Conservation (phyloP, 331 rosid genomes). For the Malus hybrid region DNA sequence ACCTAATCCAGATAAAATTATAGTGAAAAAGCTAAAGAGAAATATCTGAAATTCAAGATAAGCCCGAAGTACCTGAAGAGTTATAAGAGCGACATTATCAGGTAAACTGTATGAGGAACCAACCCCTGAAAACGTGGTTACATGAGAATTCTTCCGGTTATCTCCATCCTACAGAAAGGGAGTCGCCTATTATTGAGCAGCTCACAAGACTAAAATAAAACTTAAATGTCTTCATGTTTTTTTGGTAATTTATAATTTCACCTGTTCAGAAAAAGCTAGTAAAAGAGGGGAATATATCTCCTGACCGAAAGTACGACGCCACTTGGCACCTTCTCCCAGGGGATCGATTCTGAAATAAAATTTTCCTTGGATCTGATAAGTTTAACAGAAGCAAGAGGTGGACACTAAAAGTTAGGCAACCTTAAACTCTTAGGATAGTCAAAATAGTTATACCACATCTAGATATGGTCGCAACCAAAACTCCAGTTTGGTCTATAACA, state of each 20-base stretch:
- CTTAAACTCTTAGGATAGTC: neutral
- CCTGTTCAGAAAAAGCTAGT: conserved; percentile 40
- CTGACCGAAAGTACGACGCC: conserved; percentile 50
- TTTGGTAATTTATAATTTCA: conserved; percentile 3
- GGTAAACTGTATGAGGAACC: conserved; percentile 82
- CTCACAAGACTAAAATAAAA: neutral
- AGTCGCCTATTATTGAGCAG: neutral
- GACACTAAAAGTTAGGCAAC: neutral
- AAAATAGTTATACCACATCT: neutral
- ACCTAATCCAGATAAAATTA: neutral
- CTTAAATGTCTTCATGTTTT: neutral
- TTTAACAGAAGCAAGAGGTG: neutral
- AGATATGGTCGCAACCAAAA: neutral
- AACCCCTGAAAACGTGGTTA: conserved; percentile 52
- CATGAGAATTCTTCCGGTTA: conserved; percentile 38
- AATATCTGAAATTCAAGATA: neutral
- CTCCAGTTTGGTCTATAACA: neutral
- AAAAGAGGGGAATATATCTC: conserved; percentile 47
- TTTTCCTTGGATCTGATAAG: conserved; percentile 38
- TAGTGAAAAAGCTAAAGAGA: neutral
- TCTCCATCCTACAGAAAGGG: conserved; percentile 63
- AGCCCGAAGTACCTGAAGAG: conserved; percentile 55
- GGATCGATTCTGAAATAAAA: conserved; percentile 38
- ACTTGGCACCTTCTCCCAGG: conserved; percentile 38
- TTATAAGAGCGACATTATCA: conserved; percentile 73